Percentiles rank a stretch among this genome's conserved stretches.
These are phyloP conservation scores for Fagopyrum homotropicum DNA, from an alignment of 148 eudicot species.

Conservation along the genomic window DNA sequence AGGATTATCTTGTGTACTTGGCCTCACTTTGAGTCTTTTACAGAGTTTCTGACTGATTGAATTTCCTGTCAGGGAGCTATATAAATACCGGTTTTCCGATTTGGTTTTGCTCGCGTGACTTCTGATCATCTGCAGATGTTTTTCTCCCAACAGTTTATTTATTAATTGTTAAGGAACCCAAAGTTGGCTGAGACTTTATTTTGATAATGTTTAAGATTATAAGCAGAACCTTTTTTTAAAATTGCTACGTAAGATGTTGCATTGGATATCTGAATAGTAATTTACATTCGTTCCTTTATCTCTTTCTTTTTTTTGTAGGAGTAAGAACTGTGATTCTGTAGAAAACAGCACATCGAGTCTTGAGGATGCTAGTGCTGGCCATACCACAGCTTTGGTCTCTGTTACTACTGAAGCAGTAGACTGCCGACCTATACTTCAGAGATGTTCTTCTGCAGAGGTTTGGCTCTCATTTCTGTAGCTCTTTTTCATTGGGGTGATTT, in stretches of 20 bases:
- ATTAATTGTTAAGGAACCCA: background rate
- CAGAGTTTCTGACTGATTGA: background rate
- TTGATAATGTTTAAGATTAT: background rate
- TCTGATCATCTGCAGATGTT: background rate
- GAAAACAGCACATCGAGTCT: constrained; percentile 3
- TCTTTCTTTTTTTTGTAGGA: constrained; percentile 16
- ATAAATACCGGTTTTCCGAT: background rate
- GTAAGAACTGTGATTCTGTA: constrained; percentile 14
- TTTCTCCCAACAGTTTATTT: background rate
- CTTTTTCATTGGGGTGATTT: background rate
- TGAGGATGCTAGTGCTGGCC: constrained; percentile 17
- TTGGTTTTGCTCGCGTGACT: background rate
- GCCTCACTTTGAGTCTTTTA: background rate
- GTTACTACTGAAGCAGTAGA: constrained; percentile 16
- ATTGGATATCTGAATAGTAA: background rate
- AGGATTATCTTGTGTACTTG: background rate
- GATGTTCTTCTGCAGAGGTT: constrained; percentile 44
- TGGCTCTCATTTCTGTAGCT: constrained; percentile 11
- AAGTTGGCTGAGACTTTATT: background rate
- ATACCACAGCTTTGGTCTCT: constrained; percentile 10
- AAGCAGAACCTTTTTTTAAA: background rate
- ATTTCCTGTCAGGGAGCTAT: background rate
- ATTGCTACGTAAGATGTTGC: background rate
- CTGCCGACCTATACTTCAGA: constrained; percentile 13
- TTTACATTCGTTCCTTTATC: background rate